Base-by-base conservation (phyloP, 345 rosid genomes). In the Lepidium sativum region DNA sequence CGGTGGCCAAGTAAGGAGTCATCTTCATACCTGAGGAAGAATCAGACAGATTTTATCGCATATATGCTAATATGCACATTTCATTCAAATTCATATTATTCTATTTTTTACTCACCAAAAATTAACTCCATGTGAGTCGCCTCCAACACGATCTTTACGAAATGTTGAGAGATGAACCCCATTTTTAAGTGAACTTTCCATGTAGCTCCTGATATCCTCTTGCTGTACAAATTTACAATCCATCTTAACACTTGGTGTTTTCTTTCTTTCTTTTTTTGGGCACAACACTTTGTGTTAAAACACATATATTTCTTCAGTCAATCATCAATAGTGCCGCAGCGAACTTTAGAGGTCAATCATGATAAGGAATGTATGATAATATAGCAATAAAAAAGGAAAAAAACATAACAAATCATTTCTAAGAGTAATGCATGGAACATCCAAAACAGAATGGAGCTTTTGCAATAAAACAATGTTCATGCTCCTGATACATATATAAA, bases 121-220 rank as follows among this genome's bases (percentile, higher is more conserved):
- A 75, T 77, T 81, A 62, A 89, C 77, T 75, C 96, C 98, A 72
- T 83, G 79, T 8, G 89, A 89, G 72, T 87, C 97, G 52, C 98
- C 98, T 52, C 98, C 98, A 62, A 80, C 44, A 23, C 95, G 97
- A 62, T 87, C 86, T 81, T 83, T 89, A 23, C 98, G 95, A 70
- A 92, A 89, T 47, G 75, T 70, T 56, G 95, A 76, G 65, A 87
- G 88, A 63, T 80, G 86, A 74, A 78, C 75, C 9, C 98, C 95
- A 72, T 79, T 84, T 76, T 89, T 92, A 31, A 92, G 69, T 35
- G 97, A 84, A 68, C 63, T 85, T 70, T 92, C 98, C 67, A 92
- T 89, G 75, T 84, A 85, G 76, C 75, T 78, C 67, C 89, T 82
- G 48, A 87, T 80, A 79, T 92, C 98, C 67, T 92, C 98, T 92